Evolutionary conservation across 2,329 filamentous ascomycete genomes (phyloP).

Genomic region (Bipolaris zeicola): DNA sequence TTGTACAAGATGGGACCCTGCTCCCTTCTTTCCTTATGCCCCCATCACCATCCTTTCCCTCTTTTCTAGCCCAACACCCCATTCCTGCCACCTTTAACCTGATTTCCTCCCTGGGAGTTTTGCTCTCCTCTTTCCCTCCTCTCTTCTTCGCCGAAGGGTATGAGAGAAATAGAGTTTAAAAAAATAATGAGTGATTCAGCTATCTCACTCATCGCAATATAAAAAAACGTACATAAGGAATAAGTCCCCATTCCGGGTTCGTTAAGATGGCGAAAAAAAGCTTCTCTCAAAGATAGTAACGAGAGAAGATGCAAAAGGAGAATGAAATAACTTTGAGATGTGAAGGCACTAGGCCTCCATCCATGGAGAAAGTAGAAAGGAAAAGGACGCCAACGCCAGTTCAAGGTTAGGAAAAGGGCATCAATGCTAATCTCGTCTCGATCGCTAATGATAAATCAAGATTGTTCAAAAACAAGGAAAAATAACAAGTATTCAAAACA

Average conservation of each 20-base stretch:
- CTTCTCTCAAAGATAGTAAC: constrained; percentile 23
- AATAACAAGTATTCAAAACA: neutral
- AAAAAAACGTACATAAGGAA: constrained; percentile 14
- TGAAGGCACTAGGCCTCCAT: neutral
- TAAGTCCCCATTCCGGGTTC: neutral
- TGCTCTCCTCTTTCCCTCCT: neutral
- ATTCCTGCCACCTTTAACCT: neutral
- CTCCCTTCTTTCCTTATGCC: neutral
- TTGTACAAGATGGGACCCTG: neutral
- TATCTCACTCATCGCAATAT: neutral
- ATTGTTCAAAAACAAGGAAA: constrained; percentile 4
- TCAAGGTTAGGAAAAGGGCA: constrained; percentile 17
- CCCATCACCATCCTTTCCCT: neutral
- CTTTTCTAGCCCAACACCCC: neutral
- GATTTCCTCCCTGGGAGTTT: neutral
- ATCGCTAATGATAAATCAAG: constrained; percentile 22
- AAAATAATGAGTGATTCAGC: neutral
- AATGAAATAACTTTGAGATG: neutral
- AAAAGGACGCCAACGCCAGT: constrained; percentile 19
- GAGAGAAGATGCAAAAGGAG: constrained; percentile 2
- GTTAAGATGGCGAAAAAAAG: neutral
- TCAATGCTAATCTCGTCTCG: constrained; percentile 24
- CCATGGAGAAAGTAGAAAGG: neutral
- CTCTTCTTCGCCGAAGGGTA: neutral
- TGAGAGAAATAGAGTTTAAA: neutral